These are phyloP conservation scores for Globisporangium abappressorium DNA, from an alignment of 352 stramenopile species.

Conservation along the genomic window DNA sequence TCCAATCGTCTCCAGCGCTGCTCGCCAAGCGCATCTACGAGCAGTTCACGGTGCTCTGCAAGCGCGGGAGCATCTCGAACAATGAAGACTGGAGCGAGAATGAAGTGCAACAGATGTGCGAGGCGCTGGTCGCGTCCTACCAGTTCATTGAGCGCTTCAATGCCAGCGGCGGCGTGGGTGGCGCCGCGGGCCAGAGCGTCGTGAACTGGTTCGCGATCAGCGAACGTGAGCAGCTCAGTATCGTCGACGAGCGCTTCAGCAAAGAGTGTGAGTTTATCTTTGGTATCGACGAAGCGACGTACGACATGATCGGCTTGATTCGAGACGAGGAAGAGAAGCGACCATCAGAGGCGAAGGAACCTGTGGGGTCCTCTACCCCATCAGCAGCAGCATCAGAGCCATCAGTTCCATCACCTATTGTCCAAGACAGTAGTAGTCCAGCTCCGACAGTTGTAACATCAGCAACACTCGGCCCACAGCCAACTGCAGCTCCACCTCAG, in stretches of 20 bases:
- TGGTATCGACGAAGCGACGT: not conserved
- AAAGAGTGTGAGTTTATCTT: not conserved
- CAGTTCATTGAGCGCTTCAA: constrained; percentile 9
- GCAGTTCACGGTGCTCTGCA: not conserved
- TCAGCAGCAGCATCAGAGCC: not conserved
- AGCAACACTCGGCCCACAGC: not conserved
- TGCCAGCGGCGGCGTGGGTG: not conserved
- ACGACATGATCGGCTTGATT: not conserved
- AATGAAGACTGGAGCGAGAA: not conserved
- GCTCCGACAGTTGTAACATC: not conserved
- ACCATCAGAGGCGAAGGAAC: not conserved
- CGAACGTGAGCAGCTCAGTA: constrained; percentile 4
- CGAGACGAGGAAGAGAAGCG: not conserved
- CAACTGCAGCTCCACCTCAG: not conserved
- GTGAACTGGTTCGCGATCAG: constrained; percentile 4
- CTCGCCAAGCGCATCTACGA: not conserved
- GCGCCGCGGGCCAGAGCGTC: not conserved
- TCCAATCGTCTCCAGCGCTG: not conserved
- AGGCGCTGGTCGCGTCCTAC: not conserved
- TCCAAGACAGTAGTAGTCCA: not conserved
- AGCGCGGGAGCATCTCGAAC: not conserved
- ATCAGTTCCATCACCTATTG: not conserved
- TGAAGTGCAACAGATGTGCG: not conserved
- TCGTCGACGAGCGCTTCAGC: not conserved
- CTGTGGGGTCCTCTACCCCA: not conserved